Percentiles rank a stretch among this genome's conserved stretches.
These are phyloP conservation scores for Phytopythium ostracodes DNA, from an alignment of 352 stramenopile species.

Conservation along the genomic window DNA sequence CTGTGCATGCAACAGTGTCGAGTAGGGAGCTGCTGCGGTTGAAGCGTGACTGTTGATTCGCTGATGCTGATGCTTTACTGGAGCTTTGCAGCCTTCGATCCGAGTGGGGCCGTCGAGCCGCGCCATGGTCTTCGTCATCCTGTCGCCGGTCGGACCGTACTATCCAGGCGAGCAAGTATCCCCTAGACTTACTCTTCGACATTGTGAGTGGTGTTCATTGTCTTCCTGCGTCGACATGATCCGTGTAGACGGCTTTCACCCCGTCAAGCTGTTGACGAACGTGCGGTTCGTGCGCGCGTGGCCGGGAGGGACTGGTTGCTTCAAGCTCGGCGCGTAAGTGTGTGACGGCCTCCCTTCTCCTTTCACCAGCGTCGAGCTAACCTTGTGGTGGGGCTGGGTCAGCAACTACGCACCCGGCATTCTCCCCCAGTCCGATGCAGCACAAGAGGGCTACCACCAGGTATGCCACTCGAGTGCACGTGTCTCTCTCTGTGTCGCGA, in stretches of 20 bases:
- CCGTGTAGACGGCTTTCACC: conserved; percentile 80
- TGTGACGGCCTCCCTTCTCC: too few species aligned
- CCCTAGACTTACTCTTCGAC: too few species aligned
- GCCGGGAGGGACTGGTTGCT: conserved; percentile 92
- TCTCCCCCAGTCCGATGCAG: conserved; percentile 87
- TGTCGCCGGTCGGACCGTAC: conserved; percentile 96
- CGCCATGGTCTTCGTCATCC: conserved; percentile 95
- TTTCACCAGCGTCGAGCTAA: too few species aligned
- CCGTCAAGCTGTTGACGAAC: conserved; percentile 91
- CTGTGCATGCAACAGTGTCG: too few species aligned
- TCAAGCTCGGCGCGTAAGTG: conserved; percentile 90
- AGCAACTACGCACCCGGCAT: conserved; percentile 91
- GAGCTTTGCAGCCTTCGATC: too few species aligned
- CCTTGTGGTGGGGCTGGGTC: too few species aligned
- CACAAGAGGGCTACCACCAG: conserved; percentile 83
- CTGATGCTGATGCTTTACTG: too few species aligned
- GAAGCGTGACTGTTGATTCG: conserved; percentile 92
- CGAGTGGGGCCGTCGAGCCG: conserved; percentile 85
- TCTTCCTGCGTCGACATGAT: too few species aligned
- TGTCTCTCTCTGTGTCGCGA: too few species aligned
- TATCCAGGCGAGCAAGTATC: conserved; percentile 89
- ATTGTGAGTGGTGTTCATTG: too few species aligned
- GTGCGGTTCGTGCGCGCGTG: conserved; percentile 94
- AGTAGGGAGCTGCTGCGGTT: conserved; percentile 60
- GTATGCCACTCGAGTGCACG: too few species aligned